Base-by-base conservation (phyloP, 345 rosid species). In the Kernera saxatilis region DNA sequence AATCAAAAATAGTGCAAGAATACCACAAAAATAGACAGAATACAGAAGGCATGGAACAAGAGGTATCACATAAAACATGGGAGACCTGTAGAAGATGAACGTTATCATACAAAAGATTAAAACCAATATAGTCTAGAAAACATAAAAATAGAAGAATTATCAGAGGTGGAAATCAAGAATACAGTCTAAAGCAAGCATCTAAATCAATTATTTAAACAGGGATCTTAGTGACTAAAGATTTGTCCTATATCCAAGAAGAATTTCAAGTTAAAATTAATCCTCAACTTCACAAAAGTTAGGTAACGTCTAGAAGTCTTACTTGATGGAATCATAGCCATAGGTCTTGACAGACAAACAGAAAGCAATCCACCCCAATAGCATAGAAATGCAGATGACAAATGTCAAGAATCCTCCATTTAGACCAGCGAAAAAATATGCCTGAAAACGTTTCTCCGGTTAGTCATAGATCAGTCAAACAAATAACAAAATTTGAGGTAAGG, bases 401-500 rank as follows among this genome's bases (percentile, higher is more conserved):
- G 89, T 82, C 84, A 92, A 46, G 78, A 94, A 94, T 69, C 98
- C 99, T 61, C 99, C 98, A 80, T 81, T 82, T 69, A 89, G 83
- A 69, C 97, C 98, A 77, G 92, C 84, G 2, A 80, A 70, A 75
- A 83, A 80, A 83, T 89, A 88, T 73, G 78, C 99, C 99, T 94
- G 87, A 54, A 72, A 62, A 55, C 1, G 29, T 27, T 63, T 69
- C 14, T 62, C 37, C 17, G 13, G 46, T 63, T 45, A 45, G 22
- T 22, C 45, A 53, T 9, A 29, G 32, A 51, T 43, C 46, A 39
- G 23, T 10, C 35, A 45, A 54, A 61, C 27, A 86, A 84, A 72
- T 23, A 63, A 55, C 46, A 62, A 35, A 72, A 43, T 32, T 71
- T 41, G 21, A 35, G 25, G 39, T 12, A 27, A 23, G 8, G 18